These are phyloP conservation scores for Inga laurina DNA, from an alignment of 306 rosid genomes.

Conservation along the genomic window DNA sequence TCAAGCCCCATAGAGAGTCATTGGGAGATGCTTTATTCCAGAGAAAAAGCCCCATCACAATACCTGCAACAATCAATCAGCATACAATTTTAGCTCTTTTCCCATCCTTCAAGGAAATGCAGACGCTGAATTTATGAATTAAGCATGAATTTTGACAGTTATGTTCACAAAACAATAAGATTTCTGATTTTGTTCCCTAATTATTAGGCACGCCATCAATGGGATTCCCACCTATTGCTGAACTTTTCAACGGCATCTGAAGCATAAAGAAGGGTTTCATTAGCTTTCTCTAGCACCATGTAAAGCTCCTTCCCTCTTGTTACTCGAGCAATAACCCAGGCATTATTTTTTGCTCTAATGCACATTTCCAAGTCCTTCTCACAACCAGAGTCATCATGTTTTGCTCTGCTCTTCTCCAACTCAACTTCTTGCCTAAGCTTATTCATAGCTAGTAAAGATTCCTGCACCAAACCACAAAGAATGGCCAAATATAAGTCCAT, in stretches of 20 bases:
- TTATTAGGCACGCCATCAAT: conserved; percentile 1
- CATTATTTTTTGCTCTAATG: conserved; percentile 88
- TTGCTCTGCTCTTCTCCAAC: conserved; percentile 73
- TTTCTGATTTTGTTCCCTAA: neutral
- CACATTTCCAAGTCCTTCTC: conserved; percentile 85
- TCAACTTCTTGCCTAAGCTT: conserved; percentile 90
- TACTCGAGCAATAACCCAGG: conserved; percentile 85
- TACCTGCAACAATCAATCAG: conserved; percentile 58
- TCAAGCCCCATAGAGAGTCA: neutral
- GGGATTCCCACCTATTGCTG: conserved; percentile 85
- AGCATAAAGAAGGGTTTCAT: conserved; percentile 89
- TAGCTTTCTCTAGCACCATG: conserved; percentile 93
- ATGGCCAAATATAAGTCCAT: conserved; percentile 7
- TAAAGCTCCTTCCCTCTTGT: conserved; percentile 95
- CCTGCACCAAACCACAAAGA: conserved; percentile 52
- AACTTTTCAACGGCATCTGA: conserved; percentile 95
- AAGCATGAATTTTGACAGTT: neutral
- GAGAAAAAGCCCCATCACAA: conserved; percentile 83
- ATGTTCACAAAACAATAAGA: neutral
- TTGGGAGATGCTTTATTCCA: conserved; percentile 49
- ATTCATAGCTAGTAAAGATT: conserved; percentile 84
- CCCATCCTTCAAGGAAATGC: neutral
- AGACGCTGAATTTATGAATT: neutral
- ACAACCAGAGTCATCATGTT: conserved; percentile 44
- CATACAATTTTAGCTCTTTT: conserved; percentile 11